Percentiles rank a stretch among this genome's conserved stretches.
Evolutionary conservation across 768 basidiomycete genomes (phyloP).

Genomic region (Hygrocybe punicea): DNA sequence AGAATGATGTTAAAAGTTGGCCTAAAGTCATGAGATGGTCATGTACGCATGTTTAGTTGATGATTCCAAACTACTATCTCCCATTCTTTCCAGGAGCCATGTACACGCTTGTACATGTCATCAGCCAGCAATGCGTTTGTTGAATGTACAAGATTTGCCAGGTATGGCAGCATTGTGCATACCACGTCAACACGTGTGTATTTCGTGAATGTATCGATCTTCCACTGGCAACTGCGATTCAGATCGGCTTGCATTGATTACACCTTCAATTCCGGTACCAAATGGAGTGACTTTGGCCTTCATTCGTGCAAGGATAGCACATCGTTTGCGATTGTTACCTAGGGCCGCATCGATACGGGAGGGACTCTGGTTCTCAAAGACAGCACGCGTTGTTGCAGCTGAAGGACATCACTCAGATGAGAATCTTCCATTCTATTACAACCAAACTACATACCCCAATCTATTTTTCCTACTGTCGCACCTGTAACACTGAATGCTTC

Average conservation of each 20-base stretch:
- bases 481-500: conserved; percentile 4
- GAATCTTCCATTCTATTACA: conserved; percentile 2
- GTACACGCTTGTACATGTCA: conserved; percentile 16
- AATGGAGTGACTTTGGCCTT: conserved; percentile 2
- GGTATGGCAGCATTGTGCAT: conserved; percentile 13
- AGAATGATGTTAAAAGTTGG: neutral
- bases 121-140: conserved; percentile 14
- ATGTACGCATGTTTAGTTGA: conserved; percentile 11
- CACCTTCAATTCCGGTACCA: conserved; percentile 10
- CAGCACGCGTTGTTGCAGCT: conserved; percentile 5
- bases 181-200: conserved; percentile 10
- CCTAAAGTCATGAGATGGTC: neutral
- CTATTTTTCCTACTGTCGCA: conserved; percentile 8
- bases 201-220: conserved; percentile 9
- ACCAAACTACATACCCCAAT: conserved; percentile 10
- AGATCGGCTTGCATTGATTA: neutral
- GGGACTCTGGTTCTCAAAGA: conserved; percentile 4
- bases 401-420: neutral
- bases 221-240: neutral
- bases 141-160: conserved; percentile 10
- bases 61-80: conserved; percentile 20
- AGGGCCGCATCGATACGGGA: conserved; percentile 8
- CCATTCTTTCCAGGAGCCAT: conserved; percentile 22
- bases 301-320: conserved; percentile 2
- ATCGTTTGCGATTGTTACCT: conserved; percentile 7